A percentile compares a stretch with the other conserved stretches of the same genome.
phyloP scores from a whole-genome alignment of 331 rosid genomes.

The Phaseolus coccineus region DNA sequence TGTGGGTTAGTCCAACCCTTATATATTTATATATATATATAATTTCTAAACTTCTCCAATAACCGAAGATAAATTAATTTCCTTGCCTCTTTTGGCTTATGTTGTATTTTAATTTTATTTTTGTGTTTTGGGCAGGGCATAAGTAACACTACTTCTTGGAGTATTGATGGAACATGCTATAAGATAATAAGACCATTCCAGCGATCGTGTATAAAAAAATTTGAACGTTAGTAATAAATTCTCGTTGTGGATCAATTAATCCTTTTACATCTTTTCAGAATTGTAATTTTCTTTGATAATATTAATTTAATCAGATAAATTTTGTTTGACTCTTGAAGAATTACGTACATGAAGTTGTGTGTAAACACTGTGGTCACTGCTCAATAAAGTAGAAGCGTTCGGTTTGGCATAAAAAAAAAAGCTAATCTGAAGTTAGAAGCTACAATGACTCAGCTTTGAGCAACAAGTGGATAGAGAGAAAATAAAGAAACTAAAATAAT shows the following conservation, averaged over 20 bases:
- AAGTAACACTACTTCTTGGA: not conserved
- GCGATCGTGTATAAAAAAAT: not conserved
- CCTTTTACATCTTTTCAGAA: not conserved
- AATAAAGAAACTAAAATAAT: no score
- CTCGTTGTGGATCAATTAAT: not conserved
- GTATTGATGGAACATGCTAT: not conserved
- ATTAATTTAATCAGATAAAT: not conserved
- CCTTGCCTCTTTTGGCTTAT: not conserved
- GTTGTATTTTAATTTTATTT: not conserved
- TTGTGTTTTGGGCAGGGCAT: constrained; percentile 5
- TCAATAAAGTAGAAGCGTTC: no score
- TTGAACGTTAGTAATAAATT: not conserved
- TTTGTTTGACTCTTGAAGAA: not conserved
- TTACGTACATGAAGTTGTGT: no score
- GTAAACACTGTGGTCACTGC: no score
- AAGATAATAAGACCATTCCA: not conserved
- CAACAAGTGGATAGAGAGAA: no score
- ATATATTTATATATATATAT: no score
- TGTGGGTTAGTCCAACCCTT: no score
- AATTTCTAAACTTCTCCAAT: no score
- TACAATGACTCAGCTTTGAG: no score
- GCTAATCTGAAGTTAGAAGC: no score
- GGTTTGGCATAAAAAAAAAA: no score
- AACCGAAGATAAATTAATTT: no score
- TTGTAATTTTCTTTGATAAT: not conserved